Percentiles rank a stretch among this genome's conserved stretches.
Evolutionary conservation across 306 rosid species (phyloP).

Genomic region (Bauhinia variegata): DNA sequence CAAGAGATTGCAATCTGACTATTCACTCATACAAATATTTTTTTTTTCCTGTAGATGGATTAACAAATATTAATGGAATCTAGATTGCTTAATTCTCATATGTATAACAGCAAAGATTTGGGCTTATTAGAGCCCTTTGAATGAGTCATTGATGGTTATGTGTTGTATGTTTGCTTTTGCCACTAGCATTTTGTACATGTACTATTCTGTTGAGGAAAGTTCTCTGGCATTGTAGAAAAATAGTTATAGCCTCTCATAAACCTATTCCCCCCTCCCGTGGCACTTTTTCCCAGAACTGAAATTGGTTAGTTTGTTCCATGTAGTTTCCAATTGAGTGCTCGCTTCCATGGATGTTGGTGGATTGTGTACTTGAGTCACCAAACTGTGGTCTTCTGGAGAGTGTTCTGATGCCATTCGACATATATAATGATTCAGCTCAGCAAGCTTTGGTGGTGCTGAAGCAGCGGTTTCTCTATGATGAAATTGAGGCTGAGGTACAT

Average conservation of each 20-base stretch:
- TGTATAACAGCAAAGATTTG: constrained; percentile 9
- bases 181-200: too few species aligned
- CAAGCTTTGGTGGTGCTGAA: constrained; percentile 89
- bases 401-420: constrained; percentile 88
- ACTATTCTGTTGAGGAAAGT: constrained; percentile 1
- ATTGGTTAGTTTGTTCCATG: constrained; percentile 35
- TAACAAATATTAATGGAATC: background rate
- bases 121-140: background rate
- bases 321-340: constrained; percentile 97
- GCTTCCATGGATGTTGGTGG: constrained; percentile 99
- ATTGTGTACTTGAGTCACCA: constrained; percentile 85
- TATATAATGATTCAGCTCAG: constrained; percentile 95
- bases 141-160: background rate
- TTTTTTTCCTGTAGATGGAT: constrained; percentile 24
- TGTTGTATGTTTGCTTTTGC: background rate
- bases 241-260: constrained; percentile 6
- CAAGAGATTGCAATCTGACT: constrained; percentile 39
- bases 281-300: constrained; percentile 5
- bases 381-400: constrained; percentile 90
- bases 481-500: constrained; percentile 96
- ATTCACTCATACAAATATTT: constrained; percentile 14
- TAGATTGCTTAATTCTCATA: background rate
- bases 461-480: constrained; percentile 95
- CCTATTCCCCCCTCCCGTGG: background rate
- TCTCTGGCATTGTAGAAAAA: constrained; percentile 5